phyloP scores from a whole-genome alignment of 805 yeast species.

The Huiozyma sinensis region DNA sequence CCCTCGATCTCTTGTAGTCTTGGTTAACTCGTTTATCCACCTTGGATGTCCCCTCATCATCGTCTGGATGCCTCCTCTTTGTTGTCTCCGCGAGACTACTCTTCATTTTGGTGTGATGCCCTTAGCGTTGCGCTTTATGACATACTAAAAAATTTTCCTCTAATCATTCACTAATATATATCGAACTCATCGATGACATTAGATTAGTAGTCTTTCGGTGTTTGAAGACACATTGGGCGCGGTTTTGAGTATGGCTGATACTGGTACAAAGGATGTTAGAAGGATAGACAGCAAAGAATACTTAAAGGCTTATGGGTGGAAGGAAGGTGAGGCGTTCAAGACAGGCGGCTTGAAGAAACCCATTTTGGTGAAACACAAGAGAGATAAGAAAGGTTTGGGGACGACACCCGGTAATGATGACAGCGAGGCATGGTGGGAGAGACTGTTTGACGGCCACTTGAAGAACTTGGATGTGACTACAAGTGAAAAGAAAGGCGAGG shows the following conservation, averaged over 20 bases:
- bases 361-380: constrained; percentile 79
- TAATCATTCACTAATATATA: no score
- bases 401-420: constrained; percentile 54
- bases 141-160: no score
- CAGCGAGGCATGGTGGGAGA: constrained; percentile 94
- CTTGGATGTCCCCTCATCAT: no score
- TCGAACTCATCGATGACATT: no score
- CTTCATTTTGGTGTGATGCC: no score
- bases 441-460: constrained; percentile 85
- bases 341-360: constrained; percentile 79
- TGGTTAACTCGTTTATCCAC: no score
- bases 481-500: constrained; percentile 19
- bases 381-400: constrained; percentile 86
- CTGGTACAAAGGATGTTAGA: constrained; percentile 1
- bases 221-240: no score
- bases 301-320: constrained; percentile 78
- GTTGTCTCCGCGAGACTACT: no score
- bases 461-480: constrained; percentile 55
- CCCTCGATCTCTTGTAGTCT: not conserved
- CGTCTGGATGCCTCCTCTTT: no score
- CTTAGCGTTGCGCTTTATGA: no score
- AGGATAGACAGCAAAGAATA: constrained; percentile 69
- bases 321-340: constrained; percentile 75
- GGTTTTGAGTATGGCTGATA: not conserved
- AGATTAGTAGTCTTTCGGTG: not conserved